Conservation (phyloP, 2,329 filamentous ascomycete genomes). For the Monilinia fructicola region DNA sequence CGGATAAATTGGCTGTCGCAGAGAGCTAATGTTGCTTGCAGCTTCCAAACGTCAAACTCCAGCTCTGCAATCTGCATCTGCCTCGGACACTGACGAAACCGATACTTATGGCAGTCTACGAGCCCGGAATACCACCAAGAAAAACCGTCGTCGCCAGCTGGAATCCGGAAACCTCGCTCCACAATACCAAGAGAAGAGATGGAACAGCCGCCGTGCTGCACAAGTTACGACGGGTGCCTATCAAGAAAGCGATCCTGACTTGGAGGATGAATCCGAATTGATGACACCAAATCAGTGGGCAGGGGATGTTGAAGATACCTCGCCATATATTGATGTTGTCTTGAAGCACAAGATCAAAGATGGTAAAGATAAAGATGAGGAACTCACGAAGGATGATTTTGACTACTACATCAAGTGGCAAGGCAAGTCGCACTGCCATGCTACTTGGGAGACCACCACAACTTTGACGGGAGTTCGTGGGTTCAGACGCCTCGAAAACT, state of each 20-base stretch:
- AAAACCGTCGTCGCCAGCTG: constrained; percentile 72
- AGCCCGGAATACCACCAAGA: constrained; percentile 68
- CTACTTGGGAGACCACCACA: constrained; percentile 87
- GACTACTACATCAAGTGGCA: constrained; percentile 97
- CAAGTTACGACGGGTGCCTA: constrained; percentile 65
- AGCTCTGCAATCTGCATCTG: constrained; percentile 54
- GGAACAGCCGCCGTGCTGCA: constrained; percentile 82
- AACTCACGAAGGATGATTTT: constrained; percentile 70
- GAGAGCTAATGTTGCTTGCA: constrained; percentile 39
- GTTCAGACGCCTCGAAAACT: constrained; percentile 89
- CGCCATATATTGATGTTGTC: constrained; percentile 86
- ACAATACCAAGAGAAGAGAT: constrained; percentile 77
- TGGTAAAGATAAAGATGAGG: constrained; percentile 56
- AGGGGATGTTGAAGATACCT: constrained; percentile 69
- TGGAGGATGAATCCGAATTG: constrained; percentile 63
- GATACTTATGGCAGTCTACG: constrained; percentile 77
- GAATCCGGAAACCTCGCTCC: constrained; percentile 65
- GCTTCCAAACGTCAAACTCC: constrained; percentile 62
- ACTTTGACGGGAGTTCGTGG: constrained; percentile 76
- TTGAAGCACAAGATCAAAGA: constrained; percentile 81
- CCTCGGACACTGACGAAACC: constrained; percentile 68
- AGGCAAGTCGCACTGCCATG: constrained; percentile 89
- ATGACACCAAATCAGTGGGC: constrained; percentile 69
- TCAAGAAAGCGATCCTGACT: constrained; percentile 65
- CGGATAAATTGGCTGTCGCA: constrained; percentile 28